phyloP scores from a whole-genome alignment of 2,329 filamentous ascomycete species.

The Calonectria montana region DNA sequence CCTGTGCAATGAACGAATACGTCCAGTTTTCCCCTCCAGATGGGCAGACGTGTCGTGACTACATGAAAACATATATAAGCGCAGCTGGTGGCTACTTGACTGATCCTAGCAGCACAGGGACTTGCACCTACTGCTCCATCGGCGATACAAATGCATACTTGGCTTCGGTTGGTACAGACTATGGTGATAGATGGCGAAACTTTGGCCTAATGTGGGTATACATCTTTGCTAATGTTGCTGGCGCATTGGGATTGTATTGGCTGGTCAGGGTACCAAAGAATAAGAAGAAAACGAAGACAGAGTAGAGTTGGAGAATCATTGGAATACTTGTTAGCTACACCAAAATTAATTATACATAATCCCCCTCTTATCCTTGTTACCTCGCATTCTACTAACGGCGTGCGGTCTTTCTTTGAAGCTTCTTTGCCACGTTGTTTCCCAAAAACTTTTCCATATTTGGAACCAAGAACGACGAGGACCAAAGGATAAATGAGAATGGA shows the following conservation, averaged over 20 bases:
- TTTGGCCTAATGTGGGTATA: slow-evolving; percentile 73
- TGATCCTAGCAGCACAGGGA: slow-evolving; percentile 57
- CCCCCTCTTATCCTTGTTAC: neutral
- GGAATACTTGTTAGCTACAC: neutral
- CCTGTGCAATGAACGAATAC: slow-evolving; percentile 77
- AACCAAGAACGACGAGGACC: slow-evolving; percentile 50
- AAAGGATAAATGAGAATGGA: slow-evolving; percentile 52
- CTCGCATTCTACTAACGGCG: neutral
- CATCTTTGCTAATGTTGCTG: slow-evolving; percentile 68
- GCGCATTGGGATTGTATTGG: slow-evolving; percentile 68
- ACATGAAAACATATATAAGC: slow-evolving; percentile 64
- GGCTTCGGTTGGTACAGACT: slow-evolving; percentile 60
- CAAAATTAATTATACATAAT: neutral
- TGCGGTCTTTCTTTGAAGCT: slow-evolving; percentile 44
- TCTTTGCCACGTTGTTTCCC: slow-evolving; percentile 57
- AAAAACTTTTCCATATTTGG: slow-evolving; percentile 58
- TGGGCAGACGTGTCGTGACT: slow-evolving; percentile 69
- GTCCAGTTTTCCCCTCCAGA: slow-evolving; percentile 72
- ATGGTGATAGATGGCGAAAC: slow-evolving; percentile 74
- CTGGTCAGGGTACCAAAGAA: slow-evolving; percentile 61
- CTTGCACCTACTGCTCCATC: slow-evolving; percentile 68
- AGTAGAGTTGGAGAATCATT: neutral
- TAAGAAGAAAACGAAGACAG: slow-evolving; percentile 34
- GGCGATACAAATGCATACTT: slow-evolving; percentile 65
- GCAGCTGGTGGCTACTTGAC: slow-evolving; percentile 64